Conservation (phyloP, 208 protist genomes). For the Trypanosoma caninum region DNA sequence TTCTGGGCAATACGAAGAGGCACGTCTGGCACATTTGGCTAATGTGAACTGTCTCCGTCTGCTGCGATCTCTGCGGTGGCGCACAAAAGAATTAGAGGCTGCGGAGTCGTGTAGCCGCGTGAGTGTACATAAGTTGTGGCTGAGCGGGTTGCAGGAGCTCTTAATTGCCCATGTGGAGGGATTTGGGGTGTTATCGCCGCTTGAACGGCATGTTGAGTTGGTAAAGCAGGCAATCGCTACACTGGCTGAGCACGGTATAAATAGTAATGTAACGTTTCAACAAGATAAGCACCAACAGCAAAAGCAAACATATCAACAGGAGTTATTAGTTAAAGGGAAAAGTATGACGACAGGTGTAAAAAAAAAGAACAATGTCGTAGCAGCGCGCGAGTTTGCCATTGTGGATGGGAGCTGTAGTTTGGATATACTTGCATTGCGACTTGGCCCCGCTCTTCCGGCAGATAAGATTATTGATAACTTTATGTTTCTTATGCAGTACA, state of each 20-base stretch:
- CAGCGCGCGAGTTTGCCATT: not conserved
- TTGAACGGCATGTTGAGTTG: not conserved
- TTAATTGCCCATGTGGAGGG: not conserved
- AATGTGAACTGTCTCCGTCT: slow-evolving; percentile 17
- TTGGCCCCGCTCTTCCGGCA: slow-evolving; percentile 53
- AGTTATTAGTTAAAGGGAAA: too few relatives aligned
- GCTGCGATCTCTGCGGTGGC: slow-evolving; percentile 27
- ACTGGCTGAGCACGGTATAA: too few relatives aligned
- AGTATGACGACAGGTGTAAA: too few relatives aligned
- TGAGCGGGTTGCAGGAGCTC: slow-evolving; percentile 2
- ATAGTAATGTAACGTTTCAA: too few relatives aligned
- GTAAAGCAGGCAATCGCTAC: not conserved
- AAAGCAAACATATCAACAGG: too few relatives aligned
- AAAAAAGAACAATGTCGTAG: too few relatives aligned
- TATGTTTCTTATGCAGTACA: slow-evolving; percentile 34
- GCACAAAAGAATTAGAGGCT: slow-evolving; percentile 28
- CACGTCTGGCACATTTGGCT: slow-evolving; percentile 22
- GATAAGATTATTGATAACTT: slow-evolving; percentile 40
- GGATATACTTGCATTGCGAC: slow-evolving; percentile 24
- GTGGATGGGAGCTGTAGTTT: not conserved
- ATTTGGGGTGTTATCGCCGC: not conserved
- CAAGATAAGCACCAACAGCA: too few relatives aligned
- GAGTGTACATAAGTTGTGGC: slow-evolving; percentile 1
- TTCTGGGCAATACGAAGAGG: slow-evolving; percentile 62
- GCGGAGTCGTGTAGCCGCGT: slow-evolving; percentile 28